Evolutionary conservation across 1,139 yeast species (phyloP).

Genomic region (Debaryomycetaceae sp.): DNA sequence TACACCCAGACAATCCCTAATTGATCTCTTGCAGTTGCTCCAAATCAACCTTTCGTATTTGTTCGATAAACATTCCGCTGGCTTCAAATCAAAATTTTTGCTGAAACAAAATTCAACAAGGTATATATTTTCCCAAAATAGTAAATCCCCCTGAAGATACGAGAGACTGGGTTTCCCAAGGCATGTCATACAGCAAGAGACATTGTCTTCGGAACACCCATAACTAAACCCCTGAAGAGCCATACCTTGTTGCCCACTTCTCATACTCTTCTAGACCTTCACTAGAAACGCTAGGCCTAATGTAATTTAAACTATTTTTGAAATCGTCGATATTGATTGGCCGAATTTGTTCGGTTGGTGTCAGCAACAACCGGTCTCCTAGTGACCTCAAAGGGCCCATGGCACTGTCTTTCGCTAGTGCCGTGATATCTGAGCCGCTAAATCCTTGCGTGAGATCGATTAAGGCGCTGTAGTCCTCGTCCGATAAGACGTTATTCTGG

Average conservation of each 20-base stretch:
- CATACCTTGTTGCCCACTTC: conserved; percentile 87
- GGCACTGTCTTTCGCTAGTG: conserved; percentile 95
- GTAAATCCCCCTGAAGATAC: not conserved
- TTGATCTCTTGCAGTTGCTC: conserved; percentile 1
- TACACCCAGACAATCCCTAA: not conserved
- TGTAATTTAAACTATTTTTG: conserved; percentile 69
- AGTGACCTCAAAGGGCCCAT: conserved; percentile 94
- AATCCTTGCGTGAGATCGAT: conserved; percentile 72
- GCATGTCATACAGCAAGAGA: no score
- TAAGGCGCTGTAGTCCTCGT: conserved; percentile 58
- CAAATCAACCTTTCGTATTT: not conserved
- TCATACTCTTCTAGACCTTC: conserved; percentile 79
- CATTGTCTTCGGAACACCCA: no score
- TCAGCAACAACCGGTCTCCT: conserved; percentile 81
- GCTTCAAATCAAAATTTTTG: not conserved
- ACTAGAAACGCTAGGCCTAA: conserved; percentile 86
- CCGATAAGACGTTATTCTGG: conserved; percentile 72
- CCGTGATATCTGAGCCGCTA: conserved; percentile 93
- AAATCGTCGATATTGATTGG: conserved; percentile 79
- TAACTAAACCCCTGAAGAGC: conserved; percentile 84
- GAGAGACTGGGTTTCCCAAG: not conserved
- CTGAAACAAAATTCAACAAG: not conserved
- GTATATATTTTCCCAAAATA: not conserved
- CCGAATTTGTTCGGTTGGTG: conserved; percentile 83
- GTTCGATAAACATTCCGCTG: not conserved